phyloP scores from a whole-genome alignment of 2,329 filamentous ascomycete species.

The Paraconiothyrium sp. region DNA sequence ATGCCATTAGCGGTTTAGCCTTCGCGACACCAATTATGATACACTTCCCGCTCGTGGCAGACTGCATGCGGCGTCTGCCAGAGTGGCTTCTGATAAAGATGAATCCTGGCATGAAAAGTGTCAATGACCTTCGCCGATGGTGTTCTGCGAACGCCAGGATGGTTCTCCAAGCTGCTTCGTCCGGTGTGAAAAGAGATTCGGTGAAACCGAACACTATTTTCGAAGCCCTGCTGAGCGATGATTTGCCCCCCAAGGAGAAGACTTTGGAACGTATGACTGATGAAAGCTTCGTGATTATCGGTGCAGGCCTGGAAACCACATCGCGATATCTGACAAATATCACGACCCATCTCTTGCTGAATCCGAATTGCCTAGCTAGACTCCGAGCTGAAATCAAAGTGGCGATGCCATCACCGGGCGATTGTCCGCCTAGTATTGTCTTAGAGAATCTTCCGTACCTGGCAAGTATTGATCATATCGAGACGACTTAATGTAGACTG shows the following conservation, averaged over 20 bases:
- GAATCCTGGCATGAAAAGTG: not conserved
- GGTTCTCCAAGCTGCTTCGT: not conserved
- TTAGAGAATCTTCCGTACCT: conserved; percentile 25
- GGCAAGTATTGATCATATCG: conserved; percentile 8
- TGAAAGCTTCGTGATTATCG: conserved; percentile 41
- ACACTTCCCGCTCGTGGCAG: conserved; percentile 12
- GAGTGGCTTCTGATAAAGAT: not conserved
- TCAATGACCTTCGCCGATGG: conserved; percentile 8
- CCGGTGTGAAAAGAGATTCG: not conserved
- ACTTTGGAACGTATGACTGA: conserved; percentile 39
- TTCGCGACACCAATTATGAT: not conserved
- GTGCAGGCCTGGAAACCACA: conserved; percentile 47
- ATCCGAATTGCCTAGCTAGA: conserved; percentile 17
- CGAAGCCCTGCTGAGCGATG: conserved; percentile 17
- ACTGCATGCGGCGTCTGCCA: conserved; percentile 9
- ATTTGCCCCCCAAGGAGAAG: conserved; percentile 34
- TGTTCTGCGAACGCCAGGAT: not conserved
- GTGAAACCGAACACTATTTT: conserved; percentile 16
- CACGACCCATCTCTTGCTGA: conserved; percentile 18
- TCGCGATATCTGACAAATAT: conserved; percentile 28
- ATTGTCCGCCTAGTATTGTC: conserved; percentile 12
- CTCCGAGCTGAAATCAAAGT: conserved; percentile 15
- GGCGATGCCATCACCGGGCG: conserved; percentile 17
- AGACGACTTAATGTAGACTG: not conserved
- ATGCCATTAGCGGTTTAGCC: not conserved